phyloP scores from a whole-genome alignment of 495 filamentous ascomycete species.

The Thermochaetoides thermophila region DNA sequence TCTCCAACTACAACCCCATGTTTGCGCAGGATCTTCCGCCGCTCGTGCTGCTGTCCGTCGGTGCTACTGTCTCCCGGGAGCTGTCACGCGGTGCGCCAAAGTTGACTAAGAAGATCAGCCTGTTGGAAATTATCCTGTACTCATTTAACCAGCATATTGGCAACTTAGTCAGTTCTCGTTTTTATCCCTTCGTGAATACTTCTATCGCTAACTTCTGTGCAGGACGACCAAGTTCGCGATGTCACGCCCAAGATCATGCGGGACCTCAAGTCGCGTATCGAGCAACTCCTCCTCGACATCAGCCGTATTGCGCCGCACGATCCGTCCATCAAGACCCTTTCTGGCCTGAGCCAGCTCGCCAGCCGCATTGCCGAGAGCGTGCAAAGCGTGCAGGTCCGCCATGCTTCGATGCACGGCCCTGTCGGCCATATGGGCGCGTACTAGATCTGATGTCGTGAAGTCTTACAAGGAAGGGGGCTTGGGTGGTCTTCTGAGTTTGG shows the following conservation, averaged over 20 bases:
- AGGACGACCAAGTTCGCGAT: slow-evolving; percentile 66
- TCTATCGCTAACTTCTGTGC: slow-evolving; percentile 8
- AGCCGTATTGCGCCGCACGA: slow-evolving; percentile 46
- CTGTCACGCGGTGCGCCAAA: slow-evolving; percentile 41
- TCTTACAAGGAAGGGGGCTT: too few species aligned
- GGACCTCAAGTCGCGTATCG: slow-evolving; percentile 53
- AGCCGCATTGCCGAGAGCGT: slow-evolving; percentile 13
- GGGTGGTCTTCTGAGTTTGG: too few species aligned
- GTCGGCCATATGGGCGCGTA: slow-evolving; percentile 4
- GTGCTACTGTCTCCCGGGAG: slow-evolving; percentile 60
- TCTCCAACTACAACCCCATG: slow-evolving; percentile 55
- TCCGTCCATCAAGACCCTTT: slow-evolving; percentile 47
- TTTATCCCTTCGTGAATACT: not conserved
- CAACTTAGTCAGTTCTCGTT: slow-evolving; percentile 29
- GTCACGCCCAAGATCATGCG: slow-evolving; percentile 60
- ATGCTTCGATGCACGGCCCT: slow-evolving; percentile 4
- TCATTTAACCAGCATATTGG: slow-evolving; percentile 28
- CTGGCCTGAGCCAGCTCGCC: slow-evolving; percentile 30
- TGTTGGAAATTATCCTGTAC: slow-evolving; percentile 60
- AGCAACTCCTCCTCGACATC: slow-evolving; percentile 54
- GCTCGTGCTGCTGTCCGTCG: slow-evolving; percentile 69
- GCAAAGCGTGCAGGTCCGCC: slow-evolving; percentile 7
- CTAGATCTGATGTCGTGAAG: too few species aligned
- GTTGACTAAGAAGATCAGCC: slow-evolving; percentile 45
- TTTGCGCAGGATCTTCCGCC: slow-evolving; percentile 59